Evolutionary conservation across 352 stramenopile genomes (phyloP).

Genomic region (Nothophytophthora sp.): DNA sequence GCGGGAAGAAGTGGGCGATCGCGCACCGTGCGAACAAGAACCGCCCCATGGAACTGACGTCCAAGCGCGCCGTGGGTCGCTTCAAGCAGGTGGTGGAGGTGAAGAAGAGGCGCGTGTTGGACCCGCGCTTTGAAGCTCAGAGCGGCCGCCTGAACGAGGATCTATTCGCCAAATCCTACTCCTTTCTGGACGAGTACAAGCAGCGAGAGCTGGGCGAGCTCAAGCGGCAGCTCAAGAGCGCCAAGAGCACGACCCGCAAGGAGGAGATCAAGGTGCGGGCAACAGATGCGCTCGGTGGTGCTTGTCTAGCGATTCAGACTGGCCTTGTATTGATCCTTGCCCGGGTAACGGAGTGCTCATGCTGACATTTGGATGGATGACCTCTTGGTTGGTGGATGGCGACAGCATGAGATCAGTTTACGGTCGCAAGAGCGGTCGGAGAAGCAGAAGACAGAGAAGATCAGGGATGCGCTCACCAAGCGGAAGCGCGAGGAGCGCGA

Average conservation of each 20-base stretch:
- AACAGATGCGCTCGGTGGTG: too few relatives aligned
- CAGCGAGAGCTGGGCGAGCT: constrained; percentile 85
- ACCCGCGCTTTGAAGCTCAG: constrained; percentile 89
- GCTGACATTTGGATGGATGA: neutral
- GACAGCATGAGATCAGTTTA: constrained; percentile 68
- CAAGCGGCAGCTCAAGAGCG: constrained; percentile 73
- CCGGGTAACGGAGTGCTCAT: neutral
- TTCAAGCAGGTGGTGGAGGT: constrained; percentile 85
- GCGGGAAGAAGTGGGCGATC: constrained; percentile 22
- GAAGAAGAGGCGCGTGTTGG: constrained; percentile 66
- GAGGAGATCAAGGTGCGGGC: constrained; percentile 78
- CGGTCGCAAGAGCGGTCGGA: constrained; percentile 68
- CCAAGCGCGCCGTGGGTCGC: constrained; percentile 78
- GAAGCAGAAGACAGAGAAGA: constrained; percentile 79
- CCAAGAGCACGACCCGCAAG: constrained; percentile 68
- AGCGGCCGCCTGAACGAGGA: constrained; percentile 89
- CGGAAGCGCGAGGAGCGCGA: constrained; percentile 87
- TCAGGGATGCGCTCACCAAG: constrained; percentile 69
- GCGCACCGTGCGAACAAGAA: constrained; percentile 73
- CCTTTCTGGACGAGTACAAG: constrained; percentile 91
- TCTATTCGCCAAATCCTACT: constrained; percentile 87
- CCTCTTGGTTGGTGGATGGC: neutral
- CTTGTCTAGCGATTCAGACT: too few relatives aligned
- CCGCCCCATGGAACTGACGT: constrained; percentile 82
- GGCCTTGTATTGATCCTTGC: too few relatives aligned